These are phyloP conservation scores for Artomyces pyxidatus DNA, from an alignment of 768 basidiomycete species.

Conservation along the genomic window DNA sequence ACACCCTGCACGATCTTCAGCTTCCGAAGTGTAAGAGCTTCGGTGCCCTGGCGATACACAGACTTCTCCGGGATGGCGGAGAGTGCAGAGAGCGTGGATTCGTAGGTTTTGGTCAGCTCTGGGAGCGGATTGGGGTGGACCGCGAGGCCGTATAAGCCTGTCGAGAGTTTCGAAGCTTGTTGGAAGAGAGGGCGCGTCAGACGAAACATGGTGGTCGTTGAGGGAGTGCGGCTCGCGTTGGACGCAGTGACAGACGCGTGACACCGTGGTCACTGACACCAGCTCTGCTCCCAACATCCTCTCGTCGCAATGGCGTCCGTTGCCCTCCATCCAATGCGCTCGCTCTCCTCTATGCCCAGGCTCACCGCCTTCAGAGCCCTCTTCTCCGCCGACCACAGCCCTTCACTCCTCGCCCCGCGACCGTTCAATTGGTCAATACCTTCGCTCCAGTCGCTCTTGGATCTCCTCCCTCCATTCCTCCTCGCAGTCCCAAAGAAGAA, in stretches of 20 bases:
- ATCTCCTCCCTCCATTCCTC: slow-evolving; percentile 81
- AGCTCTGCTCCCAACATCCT: neutral
- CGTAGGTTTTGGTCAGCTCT: slow-evolving; percentile 65
- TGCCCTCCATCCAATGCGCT: slow-evolving; percentile 26
- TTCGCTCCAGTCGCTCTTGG: slow-evolving; percentile 40
- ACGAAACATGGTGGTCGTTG: slow-evolving; percentile 56
- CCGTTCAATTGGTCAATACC: slow-evolving; percentile 31
- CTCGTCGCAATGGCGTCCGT: slow-evolving; percentile 33
- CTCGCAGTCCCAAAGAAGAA: slow-evolving; percentile 94
- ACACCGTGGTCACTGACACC: slow-evolving; percentile 1
- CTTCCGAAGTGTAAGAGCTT: slow-evolving; percentile 77
- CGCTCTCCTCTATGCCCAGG: slow-evolving; percentile 12
- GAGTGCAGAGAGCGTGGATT: slow-evolving; percentile 64
- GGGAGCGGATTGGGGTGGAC: slow-evolving; percentile 85
- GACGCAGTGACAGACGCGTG: neutral
- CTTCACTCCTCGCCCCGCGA: slow-evolving; percentile 19
- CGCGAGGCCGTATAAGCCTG: slow-evolving; percentile 76
- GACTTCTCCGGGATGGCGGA: slow-evolving; percentile 69
- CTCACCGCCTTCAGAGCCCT: slow-evolving; percentile 20
- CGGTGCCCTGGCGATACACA: slow-evolving; percentile 84
- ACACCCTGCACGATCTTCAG: slow-evolving; percentile 64
- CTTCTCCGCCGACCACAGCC: slow-evolving; percentile 15
- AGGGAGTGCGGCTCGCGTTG: slow-evolving; percentile 5
- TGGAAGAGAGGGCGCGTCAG: slow-evolving; percentile 63
- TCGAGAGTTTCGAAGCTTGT: slow-evolving; percentile 62